A percentile compares a stretch with the other conserved stretches of the same genome.
phyloP scores from a whole-genome alignment of 1,284 basidiomycete species.

The Leccinum angustisporum region DNA sequence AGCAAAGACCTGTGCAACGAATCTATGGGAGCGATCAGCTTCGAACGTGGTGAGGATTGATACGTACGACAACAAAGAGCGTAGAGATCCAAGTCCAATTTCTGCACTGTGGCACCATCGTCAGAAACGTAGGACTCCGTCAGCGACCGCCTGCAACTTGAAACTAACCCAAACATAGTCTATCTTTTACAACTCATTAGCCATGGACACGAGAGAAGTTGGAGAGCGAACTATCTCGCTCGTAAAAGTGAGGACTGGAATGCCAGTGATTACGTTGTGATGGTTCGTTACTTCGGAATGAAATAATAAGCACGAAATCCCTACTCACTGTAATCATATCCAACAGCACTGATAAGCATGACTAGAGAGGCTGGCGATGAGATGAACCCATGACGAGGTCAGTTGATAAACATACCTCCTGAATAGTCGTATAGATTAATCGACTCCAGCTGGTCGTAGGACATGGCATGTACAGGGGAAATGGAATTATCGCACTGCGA shows the following conservation, averaged over 20 bases:
- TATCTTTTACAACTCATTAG: neutral
- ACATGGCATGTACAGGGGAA: neutral
- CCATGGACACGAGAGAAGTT: no score
- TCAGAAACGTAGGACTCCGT: neutral
- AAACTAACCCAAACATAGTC: slow-evolving; percentile 17
- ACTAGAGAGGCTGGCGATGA: neutral
- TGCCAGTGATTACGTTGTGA: neutral
- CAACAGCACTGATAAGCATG: neutral
- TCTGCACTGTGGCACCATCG: slow-evolving; percentile 1
- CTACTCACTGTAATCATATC: slow-evolving; percentile 6
- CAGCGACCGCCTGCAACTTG: neutral
- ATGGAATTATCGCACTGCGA: neutral
- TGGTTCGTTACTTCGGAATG: neutral
- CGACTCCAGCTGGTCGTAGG: neutral
- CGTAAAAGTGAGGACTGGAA: slow-evolving; percentile 4
- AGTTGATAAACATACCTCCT: neutral
- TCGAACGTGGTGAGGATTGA: no score
- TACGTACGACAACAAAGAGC: slow-evolving; percentile 18
- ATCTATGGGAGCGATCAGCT: slow-evolving; percentile 5
- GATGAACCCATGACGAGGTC: neutral
- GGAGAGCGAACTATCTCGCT: slow-evolving; percentile 1
- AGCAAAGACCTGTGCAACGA: slow-evolving; percentile 20
- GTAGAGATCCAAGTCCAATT: slow-evolving; percentile 19
- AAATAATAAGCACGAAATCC: neutral
- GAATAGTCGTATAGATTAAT: neutral